Evolutionary conservation across 2,329 filamentous ascomycete species (phyloP).

Genomic region (Colletotrichum orbiculare): DNA sequence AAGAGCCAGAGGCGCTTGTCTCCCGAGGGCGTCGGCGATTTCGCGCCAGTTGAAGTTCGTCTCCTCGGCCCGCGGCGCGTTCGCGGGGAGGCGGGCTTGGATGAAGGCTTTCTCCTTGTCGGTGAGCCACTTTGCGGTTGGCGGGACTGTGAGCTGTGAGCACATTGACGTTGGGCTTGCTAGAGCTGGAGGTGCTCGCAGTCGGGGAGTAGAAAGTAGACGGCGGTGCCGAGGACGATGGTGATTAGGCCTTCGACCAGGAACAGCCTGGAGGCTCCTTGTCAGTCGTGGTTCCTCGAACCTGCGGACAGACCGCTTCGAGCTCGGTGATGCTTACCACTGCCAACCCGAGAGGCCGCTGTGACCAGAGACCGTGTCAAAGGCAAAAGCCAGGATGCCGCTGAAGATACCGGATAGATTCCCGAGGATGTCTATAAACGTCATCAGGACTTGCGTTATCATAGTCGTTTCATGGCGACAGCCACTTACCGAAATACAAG

Average conservation of each 20-base stretch:
- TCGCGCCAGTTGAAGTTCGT: slow-evolving; percentile 53
- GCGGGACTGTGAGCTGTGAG: slow-evolving; percentile 53
- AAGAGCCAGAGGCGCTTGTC: slow-evolving; percentile 58
- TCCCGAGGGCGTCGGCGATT: slow-evolving; percentile 50
- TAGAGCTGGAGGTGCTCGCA: slow-evolving; percentile 46
- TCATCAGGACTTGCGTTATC: background rate
- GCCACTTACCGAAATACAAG: slow-evolving; percentile 55
- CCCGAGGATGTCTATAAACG: slow-evolving; percentile 48
- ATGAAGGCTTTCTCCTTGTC: slow-evolving; percentile 60
- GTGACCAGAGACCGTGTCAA: slow-evolving; percentile 51
- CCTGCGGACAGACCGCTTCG: too few species aligned
- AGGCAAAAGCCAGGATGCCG: slow-evolving; percentile 56
- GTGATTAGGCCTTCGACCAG: slow-evolving; percentile 59
- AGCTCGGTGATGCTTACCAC: slow-evolving; percentile 38
- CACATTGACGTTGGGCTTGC: slow-evolving; percentile 53
- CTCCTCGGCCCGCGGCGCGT: slow-evolving; percentile 55
- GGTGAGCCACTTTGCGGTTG: slow-evolving; percentile 56
- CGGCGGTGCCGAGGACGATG: slow-evolving; percentile 55
- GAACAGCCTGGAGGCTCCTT: slow-evolving; percentile 46
- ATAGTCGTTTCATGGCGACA: background rate
- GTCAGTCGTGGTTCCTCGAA: background rate
- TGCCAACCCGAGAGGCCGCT: slow-evolving; percentile 49
- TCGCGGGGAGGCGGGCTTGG: slow-evolving; percentile 56
- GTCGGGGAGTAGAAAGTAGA: slow-evolving; percentile 66
- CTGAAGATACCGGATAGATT: slow-evolving; percentile 54